Evolutionary conservation across 192 early-diverging fungal genomes (phyloP).

Genomic region (Linnemannia elongata): DNA sequence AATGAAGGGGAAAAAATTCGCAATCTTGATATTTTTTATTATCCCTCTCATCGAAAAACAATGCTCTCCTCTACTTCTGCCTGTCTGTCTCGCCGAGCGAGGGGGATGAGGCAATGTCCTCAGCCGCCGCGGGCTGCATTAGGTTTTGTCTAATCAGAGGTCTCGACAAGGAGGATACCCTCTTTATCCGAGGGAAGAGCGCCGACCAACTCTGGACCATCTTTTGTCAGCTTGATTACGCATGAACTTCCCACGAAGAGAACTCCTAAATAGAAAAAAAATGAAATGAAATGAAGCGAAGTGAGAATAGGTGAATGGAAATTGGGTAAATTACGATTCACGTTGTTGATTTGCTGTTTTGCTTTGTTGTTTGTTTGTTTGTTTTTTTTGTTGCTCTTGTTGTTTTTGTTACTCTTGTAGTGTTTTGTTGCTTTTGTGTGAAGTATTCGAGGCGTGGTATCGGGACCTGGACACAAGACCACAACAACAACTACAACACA

Average conservation of each 20-base stretch:
- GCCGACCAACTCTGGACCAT: slow-evolving; percentile 29
- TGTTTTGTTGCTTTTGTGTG: too few species aligned
- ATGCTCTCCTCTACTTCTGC: not conserved
- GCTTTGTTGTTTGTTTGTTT: too few species aligned
- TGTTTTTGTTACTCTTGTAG: too few species aligned
- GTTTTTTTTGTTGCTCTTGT: not conserved
- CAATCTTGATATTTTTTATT: not conserved
- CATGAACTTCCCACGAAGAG: slow-evolving; percentile 49
- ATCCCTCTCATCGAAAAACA: not conserved
- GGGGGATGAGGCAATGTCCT: too few species aligned
- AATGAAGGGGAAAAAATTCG: not conserved
- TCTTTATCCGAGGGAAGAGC: slow-evolving; percentile 28
- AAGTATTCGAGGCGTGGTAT: not conserved
- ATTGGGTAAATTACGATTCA: not conserved
- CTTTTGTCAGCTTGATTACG: slow-evolving; percentile 20
- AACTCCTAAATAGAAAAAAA: slow-evolving; percentile 3
- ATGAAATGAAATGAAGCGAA: not conserved
- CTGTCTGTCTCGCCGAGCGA: not conserved
- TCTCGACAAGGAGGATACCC: slow-evolving; percentile 26
- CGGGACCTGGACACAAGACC: not conserved
- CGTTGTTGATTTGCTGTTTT: too few species aligned
- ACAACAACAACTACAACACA: too few species aligned
- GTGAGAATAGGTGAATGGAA: not conserved
- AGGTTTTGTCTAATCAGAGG: not conserved
- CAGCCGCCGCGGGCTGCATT: too few species aligned